Base-by-base conservation (phyloP, 805 yeast species). In the Wickerhamomyces alni region DNA sequence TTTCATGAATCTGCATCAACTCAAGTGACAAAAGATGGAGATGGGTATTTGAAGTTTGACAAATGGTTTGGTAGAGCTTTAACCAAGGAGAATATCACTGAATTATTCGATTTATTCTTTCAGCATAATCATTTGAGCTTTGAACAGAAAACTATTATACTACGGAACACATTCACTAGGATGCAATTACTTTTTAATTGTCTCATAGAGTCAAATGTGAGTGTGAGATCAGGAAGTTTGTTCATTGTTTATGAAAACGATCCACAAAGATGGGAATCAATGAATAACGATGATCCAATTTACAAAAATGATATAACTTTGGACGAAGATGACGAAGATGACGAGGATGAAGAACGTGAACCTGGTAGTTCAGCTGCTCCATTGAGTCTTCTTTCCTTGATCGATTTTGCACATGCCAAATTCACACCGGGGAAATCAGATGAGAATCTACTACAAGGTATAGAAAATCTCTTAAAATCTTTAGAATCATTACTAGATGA, bases 391-490 rank as follows among this genome's bases (percentile, higher is more conserved):
- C 62, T 87, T 38, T 71, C 77, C 29, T 52, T 89, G 36, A 87
- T 93, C 7, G 99, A 93, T 60, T 88, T 93, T 66, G 97, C 97
- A 1, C 98, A 93, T 57, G 75, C 96, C 0, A 73, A 65, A 44
- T 62, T 74, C 42, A 69, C 72, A 0, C 78, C 80, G 0, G 85
- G 82, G 0, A 42, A 70, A 41, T 87, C 88, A 16, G 97, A 88
- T 58, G 84, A 76, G 34, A 83, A 85, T 53, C 63, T 81, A 2
- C 57, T 87, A 3, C 63, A 61, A 12, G 98, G 97, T 0, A 64
- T 89, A 2, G 82, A 80, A 48, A 80, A 74, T 46, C 58, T 88
- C 37, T 62, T 83, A 6, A 47, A 42, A 0, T 53, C 70, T 1
- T 61, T 82, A 32, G 69, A 70, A 19, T 24, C 35, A 30, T 28